Conservation (phyloP, 2,329 filamentous ascomycete genomes). For the Neopestalotiopsis sp. region DNA sequence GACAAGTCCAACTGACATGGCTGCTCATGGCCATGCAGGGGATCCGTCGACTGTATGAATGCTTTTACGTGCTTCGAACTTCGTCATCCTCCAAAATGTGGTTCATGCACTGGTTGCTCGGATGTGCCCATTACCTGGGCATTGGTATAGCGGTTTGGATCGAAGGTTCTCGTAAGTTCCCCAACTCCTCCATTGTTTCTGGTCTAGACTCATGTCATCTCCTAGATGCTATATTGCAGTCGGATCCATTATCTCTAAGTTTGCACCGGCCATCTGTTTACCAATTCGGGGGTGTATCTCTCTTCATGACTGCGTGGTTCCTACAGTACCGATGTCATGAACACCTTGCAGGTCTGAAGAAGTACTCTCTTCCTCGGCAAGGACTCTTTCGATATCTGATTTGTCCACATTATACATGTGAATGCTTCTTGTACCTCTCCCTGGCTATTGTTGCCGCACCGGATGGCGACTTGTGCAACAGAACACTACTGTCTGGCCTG, state of each 20-base stretch:
- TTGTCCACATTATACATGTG: slow-evolving; percentile 90
- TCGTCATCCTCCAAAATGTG: slow-evolving; percentile 78
- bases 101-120: slow-evolving; percentile 81
- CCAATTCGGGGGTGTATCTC: slow-evolving; percentile 58
- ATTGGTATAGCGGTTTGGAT: slow-evolving; percentile 83
- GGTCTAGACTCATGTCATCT: slow-evolving; percentile 9
- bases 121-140: slow-evolving; percentile 75
- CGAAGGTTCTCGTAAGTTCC: slow-evolving; percentile 71
- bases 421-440: slow-evolving; percentile 83
- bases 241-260: slow-evolving; percentile 23
- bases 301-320: slow-evolving; percentile 73
- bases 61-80: slow-evolving; percentile 65
- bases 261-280: slow-evolving; percentile 47
- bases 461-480: slow-evolving; percentile 67
- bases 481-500: slow-evolving; percentile 71
- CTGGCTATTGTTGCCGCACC: slow-evolving; percentile 78
- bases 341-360: slow-evolving; percentile 72
- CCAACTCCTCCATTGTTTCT: not conserved
- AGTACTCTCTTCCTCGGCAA: slow-evolving; percentile 81
- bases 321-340: slow-evolving; percentile 78
- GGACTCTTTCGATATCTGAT: slow-evolving; percentile 75
- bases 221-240: slow-evolving; percentile 30
- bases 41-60: slow-evolving; percentile 77
- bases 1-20: slow-evolving; percentile 72
- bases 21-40: slow-evolving; percentile 78